These are phyloP conservation scores for Babesia divergens DNA, from an alignment of 169 alveolate genomes.

Conservation along the genomic window DNA sequence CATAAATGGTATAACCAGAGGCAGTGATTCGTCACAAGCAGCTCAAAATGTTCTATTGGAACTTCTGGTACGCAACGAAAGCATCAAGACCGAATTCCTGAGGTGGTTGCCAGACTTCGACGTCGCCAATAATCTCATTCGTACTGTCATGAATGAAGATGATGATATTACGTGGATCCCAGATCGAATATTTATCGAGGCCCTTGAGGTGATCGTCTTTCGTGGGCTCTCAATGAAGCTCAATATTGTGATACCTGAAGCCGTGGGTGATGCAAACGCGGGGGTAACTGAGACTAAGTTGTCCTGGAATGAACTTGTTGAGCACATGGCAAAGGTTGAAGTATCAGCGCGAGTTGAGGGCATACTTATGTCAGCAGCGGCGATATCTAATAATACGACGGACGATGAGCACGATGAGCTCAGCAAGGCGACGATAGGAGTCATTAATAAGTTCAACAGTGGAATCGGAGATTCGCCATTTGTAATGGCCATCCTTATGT, in stretches of 20 bases:
- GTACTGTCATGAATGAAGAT: neutral
- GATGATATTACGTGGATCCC: neutral
- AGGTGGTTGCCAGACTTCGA: slow-evolving; percentile 4
- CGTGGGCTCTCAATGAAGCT: neutral
- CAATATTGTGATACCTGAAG: neutral
- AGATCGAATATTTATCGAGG: neutral
- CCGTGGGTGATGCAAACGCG: too few species aligned
- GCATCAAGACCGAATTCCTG: neutral
- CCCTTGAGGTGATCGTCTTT: slow-evolving; percentile 21
- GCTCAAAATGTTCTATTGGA: neutral
- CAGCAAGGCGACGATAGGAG: neutral
- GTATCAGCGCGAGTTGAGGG: neutral
- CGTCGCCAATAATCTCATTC: slow-evolving; percentile 3
- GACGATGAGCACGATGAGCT: slow-evolving; percentile 16
- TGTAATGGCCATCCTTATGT: slow-evolving; percentile 45
- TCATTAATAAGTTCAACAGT: slow-evolving; percentile 25
- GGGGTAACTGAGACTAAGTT: neutral
- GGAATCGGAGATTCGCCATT: slow-evolving; percentile 43
- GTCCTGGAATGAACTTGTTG: neutral
- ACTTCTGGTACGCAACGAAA: neutral
- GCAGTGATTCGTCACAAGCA: neutral
- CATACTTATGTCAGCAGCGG: neutral
- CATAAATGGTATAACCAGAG: neutral
- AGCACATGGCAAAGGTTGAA: neutral
- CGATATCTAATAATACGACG: neutral